phyloP scores from a whole-genome alignment of 2,329 filamentous ascomycete genomes.

The Aspergillus caelatus region DNA sequence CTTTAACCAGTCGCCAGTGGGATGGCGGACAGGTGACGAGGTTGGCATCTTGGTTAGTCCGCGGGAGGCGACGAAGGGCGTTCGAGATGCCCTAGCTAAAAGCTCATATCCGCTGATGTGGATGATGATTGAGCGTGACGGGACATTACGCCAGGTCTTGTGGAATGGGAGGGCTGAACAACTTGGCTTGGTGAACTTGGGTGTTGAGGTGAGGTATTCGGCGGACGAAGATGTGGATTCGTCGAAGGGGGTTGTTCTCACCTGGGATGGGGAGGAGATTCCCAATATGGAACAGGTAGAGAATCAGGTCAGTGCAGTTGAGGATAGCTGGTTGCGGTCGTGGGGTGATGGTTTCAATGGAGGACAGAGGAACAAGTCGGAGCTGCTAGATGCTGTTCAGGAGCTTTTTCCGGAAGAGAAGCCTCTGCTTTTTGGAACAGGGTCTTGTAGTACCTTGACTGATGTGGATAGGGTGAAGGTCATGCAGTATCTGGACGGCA shows the following conservation, averaged over 20 bases:
- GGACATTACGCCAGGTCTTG: slow-evolving; percentile 44
- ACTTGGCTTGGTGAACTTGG: slow-evolving; percentile 41
- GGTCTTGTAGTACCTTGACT: slow-evolving; percentile 20
- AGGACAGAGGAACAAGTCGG: slow-evolving; percentile 19
- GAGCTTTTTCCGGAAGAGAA: slow-evolving; percentile 30
- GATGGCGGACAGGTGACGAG: slow-evolving; percentile 68
- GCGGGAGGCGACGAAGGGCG: slow-evolving; percentile 73
- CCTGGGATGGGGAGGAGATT: slow-evolving; percentile 41
- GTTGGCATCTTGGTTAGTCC: slow-evolving; percentile 73
- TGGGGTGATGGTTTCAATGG: neutral
- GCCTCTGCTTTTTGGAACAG: slow-evolving; percentile 13
- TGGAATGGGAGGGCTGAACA: slow-evolving; percentile 48
- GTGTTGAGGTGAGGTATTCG: slow-evolving; percentile 41
- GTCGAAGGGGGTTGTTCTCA: slow-evolving; percentile 32
- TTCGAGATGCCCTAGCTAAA: slow-evolving; percentile 70
- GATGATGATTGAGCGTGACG: slow-evolving; percentile 46
- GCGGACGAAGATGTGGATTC: slow-evolving; percentile 18
- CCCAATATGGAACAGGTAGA: slow-evolving; percentile 37
- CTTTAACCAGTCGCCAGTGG: slow-evolving; percentile 70
- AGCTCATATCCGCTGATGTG: slow-evolving; percentile 73
- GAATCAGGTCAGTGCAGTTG: slow-evolving; percentile 29
- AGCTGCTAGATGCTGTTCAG: slow-evolving; percentile 33
- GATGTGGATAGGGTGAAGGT: slow-evolving; percentile 26
- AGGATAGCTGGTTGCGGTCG: neutral
- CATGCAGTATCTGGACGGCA: slow-evolving; percentile 6